phyloP scores from a whole-genome alignment of 2,329 filamentous ascomycete genomes.

The Cladosporium sp. region DNA sequence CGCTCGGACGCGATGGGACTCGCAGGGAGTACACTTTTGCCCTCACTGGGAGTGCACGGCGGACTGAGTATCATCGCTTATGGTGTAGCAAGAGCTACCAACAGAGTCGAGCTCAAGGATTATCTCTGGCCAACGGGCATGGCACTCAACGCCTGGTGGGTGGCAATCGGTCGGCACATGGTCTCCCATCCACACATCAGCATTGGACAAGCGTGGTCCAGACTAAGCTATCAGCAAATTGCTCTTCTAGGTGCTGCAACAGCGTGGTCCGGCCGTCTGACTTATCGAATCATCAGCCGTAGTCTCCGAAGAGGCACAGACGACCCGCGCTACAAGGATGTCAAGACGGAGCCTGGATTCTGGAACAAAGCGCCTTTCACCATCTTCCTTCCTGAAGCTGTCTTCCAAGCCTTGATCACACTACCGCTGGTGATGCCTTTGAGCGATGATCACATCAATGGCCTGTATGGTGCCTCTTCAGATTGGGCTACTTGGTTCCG shows the following conservation, averaged over 20 bases:
- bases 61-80: slow-evolving; percentile 55
- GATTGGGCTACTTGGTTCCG: slow-evolving; percentile 40
- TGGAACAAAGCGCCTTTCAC: slow-evolving; percentile 58
- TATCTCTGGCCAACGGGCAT: slow-evolving; percentile 46
- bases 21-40: slow-evolving; percentile 54
- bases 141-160: slow-evolving; percentile 62
- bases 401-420: slow-evolving; percentile 58
- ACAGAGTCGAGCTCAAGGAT: slow-evolving; percentile 62
- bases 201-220: slow-evolving; percentile 47
- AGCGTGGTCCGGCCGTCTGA: slow-evolving; percentile 58
- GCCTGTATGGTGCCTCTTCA: slow-evolving; percentile 23
- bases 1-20: slow-evolving; percentile 45
- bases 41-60: slow-evolving; percentile 56
- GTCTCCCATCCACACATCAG: slow-evolving; percentile 45
- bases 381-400: slow-evolving; percentile 58
- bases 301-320: slow-evolving; percentile 54
- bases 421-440: slow-evolving; percentile 60
- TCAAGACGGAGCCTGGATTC: slow-evolving; percentile 55
- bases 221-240: slow-evolving; percentile 56
- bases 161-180: slow-evolving; percentile 55
- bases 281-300: slow-evolving; percentile 55
- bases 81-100: slow-evolving; percentile 51
- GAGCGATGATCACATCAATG: slow-evolving; percentile 21
- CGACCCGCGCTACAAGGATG: slow-evolving; percentile 55
- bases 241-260: slow-evolving; percentile 58